These are phyloP conservation scores for Gamsiella multidivaricata DNA, from an alignment of 192 early-diverging fungal genomes.

Conservation along the genomic window DNA sequence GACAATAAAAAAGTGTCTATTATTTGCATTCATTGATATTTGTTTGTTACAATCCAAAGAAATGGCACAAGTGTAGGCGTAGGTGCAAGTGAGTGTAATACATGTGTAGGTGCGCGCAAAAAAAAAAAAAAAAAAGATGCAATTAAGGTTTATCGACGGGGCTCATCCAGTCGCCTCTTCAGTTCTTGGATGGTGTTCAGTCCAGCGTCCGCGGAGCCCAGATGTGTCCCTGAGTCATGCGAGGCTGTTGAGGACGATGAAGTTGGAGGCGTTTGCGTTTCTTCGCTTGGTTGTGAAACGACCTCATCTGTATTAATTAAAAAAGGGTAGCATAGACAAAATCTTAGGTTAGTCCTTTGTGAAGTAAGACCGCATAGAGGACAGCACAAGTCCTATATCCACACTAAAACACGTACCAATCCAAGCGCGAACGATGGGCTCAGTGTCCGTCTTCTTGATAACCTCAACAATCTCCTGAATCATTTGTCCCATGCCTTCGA, in stretches of 20 bases:
- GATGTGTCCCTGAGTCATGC: not conserved
- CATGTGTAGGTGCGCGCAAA: not conserved
- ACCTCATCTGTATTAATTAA: constrained; percentile 29
- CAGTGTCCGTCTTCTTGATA: constrained; percentile 48
- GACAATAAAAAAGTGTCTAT: not conserved
- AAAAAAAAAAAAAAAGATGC: constrained; percentile 4
- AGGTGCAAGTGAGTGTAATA: too few species aligned
- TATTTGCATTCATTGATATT: too few species aligned
- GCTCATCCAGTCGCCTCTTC: constrained; percentile 36
- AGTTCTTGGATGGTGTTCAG: constrained; percentile 34
- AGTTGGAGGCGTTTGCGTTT: constrained; percentile 23
- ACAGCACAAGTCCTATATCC: too few species aligned
- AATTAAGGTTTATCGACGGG: constrained; percentile 19
- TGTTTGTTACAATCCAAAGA: not conserved
- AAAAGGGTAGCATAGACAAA: too few species aligned
- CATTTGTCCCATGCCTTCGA: constrained; percentile 57
- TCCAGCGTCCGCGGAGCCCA: constrained; percentile 10
- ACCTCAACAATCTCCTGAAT: constrained; percentile 55
- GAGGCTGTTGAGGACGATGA: constrained; percentile 1
- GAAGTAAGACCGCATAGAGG: too few species aligned
- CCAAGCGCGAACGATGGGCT: constrained; percentile 43
- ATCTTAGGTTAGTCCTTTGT: too few species aligned
- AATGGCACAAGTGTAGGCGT: too few species aligned
- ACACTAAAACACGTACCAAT: constrained; percentile 40
- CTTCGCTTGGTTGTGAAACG: constrained; percentile 22